Base-by-base conservation (phyloP, 352 stramenopile genomes). In the Globisporangium barbulae region DNA sequence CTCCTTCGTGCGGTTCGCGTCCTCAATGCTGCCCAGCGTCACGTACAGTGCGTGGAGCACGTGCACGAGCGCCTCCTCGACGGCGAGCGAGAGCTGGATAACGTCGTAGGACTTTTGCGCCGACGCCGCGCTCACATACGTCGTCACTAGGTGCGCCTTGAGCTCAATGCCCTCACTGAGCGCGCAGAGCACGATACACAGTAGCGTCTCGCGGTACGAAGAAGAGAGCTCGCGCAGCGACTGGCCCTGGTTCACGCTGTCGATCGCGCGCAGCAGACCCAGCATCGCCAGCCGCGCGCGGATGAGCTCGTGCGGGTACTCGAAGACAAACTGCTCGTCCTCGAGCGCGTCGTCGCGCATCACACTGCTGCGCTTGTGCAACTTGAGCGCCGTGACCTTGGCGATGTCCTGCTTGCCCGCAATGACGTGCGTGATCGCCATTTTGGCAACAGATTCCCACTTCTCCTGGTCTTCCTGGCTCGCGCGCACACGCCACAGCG, bases 141-240 rank as follows among this genome's bases (percentile, higher is more conserved):
- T 76, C 15, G 73, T 71, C 12, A 89, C 73, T 7, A 91, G 61
- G 30, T 73, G 74, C 33, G 80, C 67, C 55, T 89, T 88, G 25
- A 91, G 58, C 42, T 79, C 63, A 0, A 83, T 66, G 53, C 74
- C 68, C 35, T 93, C 83, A 0, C 78, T 74, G 28, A 94, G 61
- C 1, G 76, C 64, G 15, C 73, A 81, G 0, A 94, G 54, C 53
- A 88, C 72, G 2, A 74, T 81, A 1, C 74, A 82, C 1, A 92
- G 59, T 39, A 95, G 47, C 15, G 79, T 79, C 61, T 95, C 84
- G n/a, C 85, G 79, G 49, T 89, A 80, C 12, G 79, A 70, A 1
- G 61, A 53, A 33, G 79, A 74, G 41, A 93, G 74, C 28, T 90
- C 79, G 5, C 78, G 69, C 0, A 90, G 65, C 33, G 63, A 53